phyloP scores from a whole-genome alignment of 805 yeast genomes.

The Diddensiella caesifluorescens region DNA sequence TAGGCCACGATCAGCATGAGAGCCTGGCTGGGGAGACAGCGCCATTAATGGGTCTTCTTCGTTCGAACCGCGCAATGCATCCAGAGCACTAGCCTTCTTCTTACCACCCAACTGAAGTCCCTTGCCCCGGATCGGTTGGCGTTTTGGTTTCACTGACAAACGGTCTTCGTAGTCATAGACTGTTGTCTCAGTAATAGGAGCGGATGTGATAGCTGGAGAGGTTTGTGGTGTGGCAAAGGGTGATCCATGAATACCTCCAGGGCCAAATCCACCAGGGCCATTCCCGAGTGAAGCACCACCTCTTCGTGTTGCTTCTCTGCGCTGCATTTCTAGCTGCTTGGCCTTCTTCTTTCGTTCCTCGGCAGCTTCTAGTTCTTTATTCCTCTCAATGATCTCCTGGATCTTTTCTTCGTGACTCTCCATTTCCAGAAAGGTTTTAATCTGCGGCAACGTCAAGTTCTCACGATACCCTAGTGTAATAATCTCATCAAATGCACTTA shows the following conservation, averaged over 20 bases:
- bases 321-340: constrained; percentile 59
- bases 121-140: constrained; percentile 48
- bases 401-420: constrained; percentile 98
- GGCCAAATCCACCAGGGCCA: constrained; percentile 18
- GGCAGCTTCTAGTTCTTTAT: constrained; percentile 93
- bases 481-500: constrained; percentile 91
- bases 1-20: constrained; percentile 28
- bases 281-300: constrained; percentile 26
- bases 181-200: constrained; percentile 5
- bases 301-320: constrained; percentile 42
- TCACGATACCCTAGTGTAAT: constrained; percentile 87
- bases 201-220: constrained; percentile 12
- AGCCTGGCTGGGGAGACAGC: constrained; percentile 35
- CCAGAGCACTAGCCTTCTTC: constrained; percentile 19
- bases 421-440: constrained; percentile 88
- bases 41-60: constrained; percentile 21
- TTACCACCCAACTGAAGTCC: constrained; percentile 76
- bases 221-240: constrained; percentile 13
- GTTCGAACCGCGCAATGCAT: constrained; percentile 23
- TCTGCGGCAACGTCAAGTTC: constrained; percentile 73
- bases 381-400: constrained; percentile 94
- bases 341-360: constrained; percentile 97
- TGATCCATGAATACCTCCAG: constrained; percentile 8
- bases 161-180: constrained; percentile 20
- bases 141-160: constrained; percentile 12